Conservation (phyloP, 495 filamentous ascomycete genomes). For the Polyplosphaeria fusca region DNA sequence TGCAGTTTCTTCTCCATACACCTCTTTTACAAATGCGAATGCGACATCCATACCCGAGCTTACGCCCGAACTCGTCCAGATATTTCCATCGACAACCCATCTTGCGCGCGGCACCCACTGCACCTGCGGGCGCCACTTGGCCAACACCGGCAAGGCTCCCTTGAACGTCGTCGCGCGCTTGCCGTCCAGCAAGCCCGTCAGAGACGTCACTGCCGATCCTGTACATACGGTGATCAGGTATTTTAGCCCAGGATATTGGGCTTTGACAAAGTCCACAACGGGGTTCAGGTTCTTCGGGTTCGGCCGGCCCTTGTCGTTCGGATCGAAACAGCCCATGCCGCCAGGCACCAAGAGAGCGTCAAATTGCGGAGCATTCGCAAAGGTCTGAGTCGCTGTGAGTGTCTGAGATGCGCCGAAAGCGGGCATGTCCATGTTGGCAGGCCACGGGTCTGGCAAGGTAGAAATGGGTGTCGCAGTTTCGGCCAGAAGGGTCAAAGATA, state of each 20-base stretch:
- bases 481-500: conserved; percentile 49
- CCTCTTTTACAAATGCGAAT: conserved; percentile 48
- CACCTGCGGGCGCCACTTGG: conserved; percentile 43
- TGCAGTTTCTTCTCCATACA: conserved; percentile 42
- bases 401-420: too few species aligned
- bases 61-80: conserved; percentile 63
- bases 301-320: too few species aligned
- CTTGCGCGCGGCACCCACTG: conserved; percentile 59
- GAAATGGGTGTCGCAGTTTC: too few species aligned
- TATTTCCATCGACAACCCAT: conserved; percentile 63
- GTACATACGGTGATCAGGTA: conserved; percentile 45
- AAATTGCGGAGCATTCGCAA: conserved; percentile 46
- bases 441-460: too few species aligned
- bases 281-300: too few species aligned
- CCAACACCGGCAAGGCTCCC: conserved; percentile 8
- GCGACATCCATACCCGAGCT: conserved; percentile 63
- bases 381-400: conserved; percentile 62
- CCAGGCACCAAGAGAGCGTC: conserved; percentile 67
- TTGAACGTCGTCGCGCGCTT: conserved; percentile 37
- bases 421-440: too few species aligned
- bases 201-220: conserved; percentile 13
- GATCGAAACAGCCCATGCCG: conserved; percentile 51
- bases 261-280: conserved; percentile 48
- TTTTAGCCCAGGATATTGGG: conserved; percentile 45
- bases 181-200: conserved; percentile 22